Percentiles rank a stretch among this genome's conserved stretches.
These are phyloP conservation scores for Claviceps sp. DNA, from an alignment of 2,329 filamentous ascomycete genomes.

Conservation along the genomic window DNA sequence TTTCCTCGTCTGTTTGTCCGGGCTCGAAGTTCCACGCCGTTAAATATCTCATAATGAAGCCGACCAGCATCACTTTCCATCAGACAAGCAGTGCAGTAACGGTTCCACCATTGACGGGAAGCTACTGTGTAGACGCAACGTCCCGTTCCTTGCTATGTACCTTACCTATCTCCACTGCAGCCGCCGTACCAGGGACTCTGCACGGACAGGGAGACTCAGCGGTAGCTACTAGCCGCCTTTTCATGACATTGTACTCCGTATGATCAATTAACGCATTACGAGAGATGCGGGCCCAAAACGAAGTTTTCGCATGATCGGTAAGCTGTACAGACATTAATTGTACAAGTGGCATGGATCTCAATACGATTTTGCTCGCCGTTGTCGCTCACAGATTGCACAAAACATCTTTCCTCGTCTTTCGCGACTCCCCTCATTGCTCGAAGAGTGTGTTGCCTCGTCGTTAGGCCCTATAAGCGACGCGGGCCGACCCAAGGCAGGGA, in stretches of 20 bases:
- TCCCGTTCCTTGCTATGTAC: constrained; percentile 1
- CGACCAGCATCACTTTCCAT: background rate
- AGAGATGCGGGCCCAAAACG: constrained; percentile 1
- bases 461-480: no score
- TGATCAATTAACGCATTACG: background rate
- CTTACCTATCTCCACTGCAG: background rate
- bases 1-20: background rate
- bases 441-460: no score
- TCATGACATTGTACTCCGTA: background rate
- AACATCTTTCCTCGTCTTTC: background rate
- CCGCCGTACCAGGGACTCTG: background rate
- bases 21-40: background rate
- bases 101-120: background rate
- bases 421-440: no score
- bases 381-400: background rate
- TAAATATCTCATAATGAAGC: background rate
- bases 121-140: constrained; percentile 3
- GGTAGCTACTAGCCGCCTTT: background rate
- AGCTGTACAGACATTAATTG: background rate
- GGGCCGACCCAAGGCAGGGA: no score
- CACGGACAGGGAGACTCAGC: constrained; percentile 1
- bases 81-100: background rate
- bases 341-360: background rate
- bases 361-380: background rate
- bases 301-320: background rate